A percentile compares a stretch with the other conserved stretches of the same genome.
Conservation (phyloP, 768 basidiomycete species). For the Xanthoconium purpureum region DNA sequence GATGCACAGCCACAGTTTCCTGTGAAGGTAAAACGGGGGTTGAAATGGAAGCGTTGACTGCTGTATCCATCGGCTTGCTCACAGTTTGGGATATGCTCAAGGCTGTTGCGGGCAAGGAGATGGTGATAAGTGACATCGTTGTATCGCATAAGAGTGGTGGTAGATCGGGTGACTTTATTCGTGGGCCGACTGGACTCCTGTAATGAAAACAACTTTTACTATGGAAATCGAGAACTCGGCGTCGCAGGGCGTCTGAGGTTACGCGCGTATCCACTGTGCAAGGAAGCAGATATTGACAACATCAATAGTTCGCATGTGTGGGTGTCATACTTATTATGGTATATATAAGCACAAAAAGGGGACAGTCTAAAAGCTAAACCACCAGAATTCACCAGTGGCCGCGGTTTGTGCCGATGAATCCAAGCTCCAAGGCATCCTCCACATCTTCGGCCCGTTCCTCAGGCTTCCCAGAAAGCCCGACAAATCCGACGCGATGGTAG, state of each 20-base stretch:
- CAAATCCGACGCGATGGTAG: slow-evolving; percentile 54
- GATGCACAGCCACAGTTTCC: slow-evolving; percentile 65
- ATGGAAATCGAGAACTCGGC: not conserved
- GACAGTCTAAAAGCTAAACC: not conserved
- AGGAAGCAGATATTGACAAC: not conserved
- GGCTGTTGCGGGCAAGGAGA: slow-evolving; percentile 82
- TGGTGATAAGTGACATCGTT: slow-evolving; percentile 69
- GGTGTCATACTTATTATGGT: too few species aligned
- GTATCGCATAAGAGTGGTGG: slow-evolving; percentile 73
- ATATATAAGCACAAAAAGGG: not conserved
- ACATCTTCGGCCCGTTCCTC: slow-evolving; percentile 36
- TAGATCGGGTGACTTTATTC: slow-evolving; percentile 64
- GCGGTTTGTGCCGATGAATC: slow-evolving; percentile 44
- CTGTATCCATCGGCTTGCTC: slow-evolving; percentile 71
- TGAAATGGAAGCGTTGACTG: slow-evolving; percentile 92
- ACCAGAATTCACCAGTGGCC: slow-evolving; percentile 48
- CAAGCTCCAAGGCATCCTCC: slow-evolving; percentile 53
- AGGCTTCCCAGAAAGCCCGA: slow-evolving; percentile 38
- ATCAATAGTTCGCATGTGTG: not conserved
- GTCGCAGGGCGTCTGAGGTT: not conserved
- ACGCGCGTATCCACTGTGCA: not conserved
- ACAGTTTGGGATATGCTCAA: slow-evolving; percentile 96
- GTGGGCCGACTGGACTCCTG: slow-evolving; percentile 1
- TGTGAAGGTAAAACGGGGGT: slow-evolving; percentile 83
- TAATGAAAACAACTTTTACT: not conserved